These are phyloP conservation scores for Aegilops umbellulata DNA, from an alignment of 176 grass and related monocot species.

Conservation along the genomic window DNA sequence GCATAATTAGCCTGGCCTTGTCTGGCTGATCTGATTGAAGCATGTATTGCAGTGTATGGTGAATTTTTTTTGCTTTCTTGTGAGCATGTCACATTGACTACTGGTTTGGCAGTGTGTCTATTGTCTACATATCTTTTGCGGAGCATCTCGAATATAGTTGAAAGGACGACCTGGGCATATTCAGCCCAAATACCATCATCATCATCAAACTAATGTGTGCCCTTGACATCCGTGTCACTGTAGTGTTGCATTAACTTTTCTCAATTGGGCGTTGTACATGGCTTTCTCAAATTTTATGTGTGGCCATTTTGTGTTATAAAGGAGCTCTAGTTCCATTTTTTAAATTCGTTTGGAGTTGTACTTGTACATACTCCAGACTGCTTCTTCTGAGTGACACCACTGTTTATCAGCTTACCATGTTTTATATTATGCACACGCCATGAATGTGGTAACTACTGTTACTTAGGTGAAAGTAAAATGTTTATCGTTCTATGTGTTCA, in stretches of 20 bases:
- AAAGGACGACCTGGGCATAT: background rate
- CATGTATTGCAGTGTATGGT: background rate
- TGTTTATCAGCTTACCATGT: background rate
- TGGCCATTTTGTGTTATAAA: background rate
- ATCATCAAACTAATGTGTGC: background rate
- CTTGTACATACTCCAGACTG: background rate
- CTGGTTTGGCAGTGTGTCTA: background rate
- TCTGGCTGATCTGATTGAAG: background rate
- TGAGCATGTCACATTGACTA: background rate
- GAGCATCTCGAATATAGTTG: background rate
- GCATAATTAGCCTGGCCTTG: background rate
- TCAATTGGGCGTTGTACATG: background rate
- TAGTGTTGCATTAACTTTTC: background rate
- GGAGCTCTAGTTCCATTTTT: constrained; percentile 8
- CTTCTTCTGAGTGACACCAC: background rate
- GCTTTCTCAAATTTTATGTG: background rate
- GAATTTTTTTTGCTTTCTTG: background rate
- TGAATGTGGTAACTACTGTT: constrained; percentile 6
- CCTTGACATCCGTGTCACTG: background rate
- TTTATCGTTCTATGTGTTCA: constrained; percentile 2
- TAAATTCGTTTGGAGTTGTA: background rate
- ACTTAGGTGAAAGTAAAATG: background rate
- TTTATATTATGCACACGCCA: background rate
- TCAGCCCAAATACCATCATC: background rate
- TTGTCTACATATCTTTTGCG: background rate